phyloP scores from a whole-genome alignment of 2,329 filamentous ascomycete genomes.

The Triangularia setosa region DNA sequence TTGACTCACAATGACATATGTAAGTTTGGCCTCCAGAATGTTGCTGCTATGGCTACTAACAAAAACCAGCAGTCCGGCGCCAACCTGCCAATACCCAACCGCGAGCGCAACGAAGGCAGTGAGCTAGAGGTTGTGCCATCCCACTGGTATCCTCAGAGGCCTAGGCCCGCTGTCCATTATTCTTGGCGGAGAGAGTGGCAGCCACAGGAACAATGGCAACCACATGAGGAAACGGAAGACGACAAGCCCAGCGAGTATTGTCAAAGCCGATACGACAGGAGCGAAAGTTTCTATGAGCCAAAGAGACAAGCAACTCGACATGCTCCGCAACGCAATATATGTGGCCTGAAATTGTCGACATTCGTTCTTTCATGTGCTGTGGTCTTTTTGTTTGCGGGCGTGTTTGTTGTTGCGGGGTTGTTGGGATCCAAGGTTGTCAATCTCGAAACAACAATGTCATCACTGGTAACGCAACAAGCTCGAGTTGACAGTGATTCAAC shows the following conservation, averaged over 20 bases:
- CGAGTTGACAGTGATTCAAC: not conserved
- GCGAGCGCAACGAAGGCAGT: slow-evolving; percentile 10
- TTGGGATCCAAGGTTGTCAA: not conserved
- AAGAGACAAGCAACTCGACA: not conserved
- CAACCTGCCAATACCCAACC: slow-evolving; percentile 13
- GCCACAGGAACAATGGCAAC: not conserved
- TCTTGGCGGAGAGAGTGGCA: not conserved
- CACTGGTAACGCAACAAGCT: not conserved
- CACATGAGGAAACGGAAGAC: not conserved
- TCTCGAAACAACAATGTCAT: slow-evolving; percentile 2
- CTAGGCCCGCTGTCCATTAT: not conserved
- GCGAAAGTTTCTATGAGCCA: not conserved
- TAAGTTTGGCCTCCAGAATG: not conserved
- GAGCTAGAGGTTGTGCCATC: slow-evolving; percentile 2
- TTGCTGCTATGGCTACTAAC: not conserved
- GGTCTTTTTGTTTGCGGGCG: not conserved
- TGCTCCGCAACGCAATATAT: not conserved
- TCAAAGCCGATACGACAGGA: not conserved
- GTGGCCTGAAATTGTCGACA: not conserved
- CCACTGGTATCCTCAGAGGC: not conserved
- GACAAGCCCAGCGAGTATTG: not conserved
- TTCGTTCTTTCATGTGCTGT: not conserved
- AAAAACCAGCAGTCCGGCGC: not conserved
- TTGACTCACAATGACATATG: not conserved
- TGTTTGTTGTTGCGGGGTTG: not conserved